These are phyloP conservation scores for Mrakia gelida DNA, from an alignment of 768 basidiomycete genomes.

Conservation along the genomic window DNA sequence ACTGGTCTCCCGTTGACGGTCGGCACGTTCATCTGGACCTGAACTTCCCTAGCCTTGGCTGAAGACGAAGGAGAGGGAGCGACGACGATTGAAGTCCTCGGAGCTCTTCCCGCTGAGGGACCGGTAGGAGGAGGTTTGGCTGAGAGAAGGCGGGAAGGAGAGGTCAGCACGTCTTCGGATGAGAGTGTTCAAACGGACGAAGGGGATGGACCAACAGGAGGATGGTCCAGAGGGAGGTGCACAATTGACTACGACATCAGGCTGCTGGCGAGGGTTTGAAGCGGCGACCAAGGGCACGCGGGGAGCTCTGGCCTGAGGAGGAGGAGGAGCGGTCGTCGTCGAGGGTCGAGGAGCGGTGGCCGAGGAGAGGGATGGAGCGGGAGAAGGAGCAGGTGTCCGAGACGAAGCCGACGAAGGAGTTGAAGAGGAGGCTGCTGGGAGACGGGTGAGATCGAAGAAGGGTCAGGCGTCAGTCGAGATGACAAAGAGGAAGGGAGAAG, in stretches of 20 bases:
- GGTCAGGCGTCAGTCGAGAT: neutral
- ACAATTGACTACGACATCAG: neutral
- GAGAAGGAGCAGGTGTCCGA: neutral
- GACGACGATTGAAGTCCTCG: neutral
- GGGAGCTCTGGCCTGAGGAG: neutral
- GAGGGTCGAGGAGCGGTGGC: neutral
- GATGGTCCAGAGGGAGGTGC: neutral
- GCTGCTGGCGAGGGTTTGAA: neutral
- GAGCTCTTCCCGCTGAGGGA: neutral
- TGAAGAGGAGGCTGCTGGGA: neutral
- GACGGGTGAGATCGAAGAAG: neutral
- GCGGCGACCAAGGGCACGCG: neutral
- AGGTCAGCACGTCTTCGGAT: neutral
- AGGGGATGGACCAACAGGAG: neutral
- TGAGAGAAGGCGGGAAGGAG: neutral
- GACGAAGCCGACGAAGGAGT: neutral
- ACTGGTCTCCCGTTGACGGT: neutral
- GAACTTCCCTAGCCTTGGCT: neutral
- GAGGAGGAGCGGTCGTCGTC: neutral
- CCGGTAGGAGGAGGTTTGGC: constrained; percentile 1
- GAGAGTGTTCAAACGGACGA: neutral
- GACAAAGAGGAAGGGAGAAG: neutral
- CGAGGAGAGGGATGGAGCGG: neutral
- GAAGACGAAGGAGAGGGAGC: neutral
- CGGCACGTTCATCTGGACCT: neutral